Evolutionary conservation across 2,329 filamentous ascomycete genomes (phyloP).

Genomic region (Alternaria brassicicola): DNA sequence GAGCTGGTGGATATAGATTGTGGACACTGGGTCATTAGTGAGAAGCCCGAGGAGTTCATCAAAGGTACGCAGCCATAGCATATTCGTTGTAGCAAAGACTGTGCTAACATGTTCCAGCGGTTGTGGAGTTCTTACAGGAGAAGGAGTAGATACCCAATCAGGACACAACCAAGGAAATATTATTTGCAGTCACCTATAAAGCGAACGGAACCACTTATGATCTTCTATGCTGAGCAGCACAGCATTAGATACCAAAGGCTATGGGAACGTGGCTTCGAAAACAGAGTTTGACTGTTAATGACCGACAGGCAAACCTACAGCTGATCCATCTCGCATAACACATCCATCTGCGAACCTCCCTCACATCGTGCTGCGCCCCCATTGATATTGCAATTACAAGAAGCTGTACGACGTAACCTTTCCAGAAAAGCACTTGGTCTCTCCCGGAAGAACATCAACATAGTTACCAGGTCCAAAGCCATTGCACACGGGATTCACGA

Average conservation of each 20-base stretch:
- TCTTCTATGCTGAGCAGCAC: not conserved
- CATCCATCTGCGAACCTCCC: not conserved
- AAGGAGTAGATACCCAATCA: constrained; percentile 39
- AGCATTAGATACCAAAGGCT: not conserved
- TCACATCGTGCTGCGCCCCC: not conserved
- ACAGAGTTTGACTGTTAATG: not conserved
- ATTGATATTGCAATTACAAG: not conserved
- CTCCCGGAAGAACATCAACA: not conserved
- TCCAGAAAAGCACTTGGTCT: not conserved
- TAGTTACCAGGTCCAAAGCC: not conserved
- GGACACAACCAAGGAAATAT: not conserved
- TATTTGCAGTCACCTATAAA: not conserved
- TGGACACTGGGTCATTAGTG: constrained; percentile 90
- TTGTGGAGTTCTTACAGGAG: constrained; percentile 68
- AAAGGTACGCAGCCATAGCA: constrained; percentile 63
- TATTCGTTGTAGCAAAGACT: accelerated
- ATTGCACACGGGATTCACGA: constrained; percentile 2
- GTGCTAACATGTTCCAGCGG: constrained; percentile 53
- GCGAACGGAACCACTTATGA: not conserved
- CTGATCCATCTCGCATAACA: not conserved
- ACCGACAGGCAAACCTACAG: not conserved
- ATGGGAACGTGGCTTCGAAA: not conserved
- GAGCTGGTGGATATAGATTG: constrained; percentile 74
- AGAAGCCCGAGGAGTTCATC: constrained; percentile 80
- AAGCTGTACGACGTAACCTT: not conserved